phyloP scores from a whole-genome alignment of 805 yeast genomes.

The Yueomyces sp. region DNA sequence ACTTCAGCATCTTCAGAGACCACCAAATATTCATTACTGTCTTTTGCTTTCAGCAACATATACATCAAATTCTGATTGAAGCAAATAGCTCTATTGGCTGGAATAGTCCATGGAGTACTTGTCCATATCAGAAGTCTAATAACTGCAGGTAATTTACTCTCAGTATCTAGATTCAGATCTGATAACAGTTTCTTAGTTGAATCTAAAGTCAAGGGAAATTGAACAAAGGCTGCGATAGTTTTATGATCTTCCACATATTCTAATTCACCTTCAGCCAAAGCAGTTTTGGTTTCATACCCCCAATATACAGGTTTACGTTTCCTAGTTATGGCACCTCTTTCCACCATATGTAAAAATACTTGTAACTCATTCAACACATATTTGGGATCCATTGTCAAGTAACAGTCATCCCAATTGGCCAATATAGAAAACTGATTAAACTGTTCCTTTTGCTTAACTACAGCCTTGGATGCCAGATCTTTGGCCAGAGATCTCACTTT shows the following conservation, averaged over 20 bases:
- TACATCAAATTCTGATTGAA: slow-evolving; percentile 48
- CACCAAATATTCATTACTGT: slow-evolving; percentile 24
- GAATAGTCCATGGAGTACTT: slow-evolving; percentile 96
- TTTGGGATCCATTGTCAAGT: slow-evolving; percentile 54
- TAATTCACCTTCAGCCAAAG: slow-evolving; percentile 91
- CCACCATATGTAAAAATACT: slow-evolving; percentile 53
- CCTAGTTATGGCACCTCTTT: slow-evolving; percentile 57
- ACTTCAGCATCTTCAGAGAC: slow-evolving; percentile 47
- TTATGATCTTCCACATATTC: slow-evolving; percentile 67
- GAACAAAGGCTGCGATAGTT: slow-evolving; percentile 56
- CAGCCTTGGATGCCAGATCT: slow-evolving; percentile 55
- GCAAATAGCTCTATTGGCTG: slow-evolving; percentile 76
- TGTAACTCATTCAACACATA: slow-evolving; percentile 68
- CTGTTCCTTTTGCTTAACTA: slow-evolving; percentile 45
- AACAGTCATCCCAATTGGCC: slow-evolving; percentile 68
- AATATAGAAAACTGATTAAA: slow-evolving; percentile 66
- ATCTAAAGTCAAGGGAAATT: slow-evolving; percentile 39
- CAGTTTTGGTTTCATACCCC: slow-evolving; percentile 91
- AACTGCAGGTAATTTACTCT: background rate
- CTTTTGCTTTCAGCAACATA: slow-evolving; percentile 28
- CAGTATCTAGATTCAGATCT: background rate
- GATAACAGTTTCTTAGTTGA: slow-evolving; percentile 4
- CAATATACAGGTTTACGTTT: slow-evolving; percentile 94
- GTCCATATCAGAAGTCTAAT: slow-evolving; percentile 68
- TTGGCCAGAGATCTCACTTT: slow-evolving; percentile 56